Evolutionary conservation across 169 alveolate species (phyloP), one percentile per base, ranked within the genome.

Genomic region (Cryptosporidium baileyi): DNA sequence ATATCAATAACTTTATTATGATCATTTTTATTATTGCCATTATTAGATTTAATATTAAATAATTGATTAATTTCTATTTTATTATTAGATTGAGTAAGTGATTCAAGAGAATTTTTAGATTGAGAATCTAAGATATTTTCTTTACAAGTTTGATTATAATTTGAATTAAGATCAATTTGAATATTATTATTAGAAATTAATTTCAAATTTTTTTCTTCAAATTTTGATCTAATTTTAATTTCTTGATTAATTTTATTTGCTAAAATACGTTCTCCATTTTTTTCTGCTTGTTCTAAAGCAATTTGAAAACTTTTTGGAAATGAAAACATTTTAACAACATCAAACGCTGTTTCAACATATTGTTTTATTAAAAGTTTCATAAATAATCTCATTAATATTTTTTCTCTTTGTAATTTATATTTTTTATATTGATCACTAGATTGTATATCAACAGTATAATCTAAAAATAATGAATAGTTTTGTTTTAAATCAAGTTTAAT

Each of bases 271-370:
- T 74, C 85, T 0, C 54, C 54, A 41, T 32, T 40, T 36, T 74
- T 74, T 38, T 74, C 85, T 8, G 85, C 85, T 26, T 74, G 85
- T 54, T 74, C 85, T 40, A 74, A 15, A 22, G 85, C 85, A 7
- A 74, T 74, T n/a, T 74, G 65, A 19, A 74, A 74, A 15, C 85
- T 74, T 57, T 74, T 74, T 26, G 85, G 85, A 40, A 36, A 74
- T 26, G 24, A 26, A 5, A 74, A 74, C 85, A 74, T 74, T 57
- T 24, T 30, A 11, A 57, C 74, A 32, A 74, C 67, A 34, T 74
- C 85, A 74, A 74, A 74, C 1, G 85, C 85, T 19, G 85, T 54
- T 34, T 74, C 85, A 11, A 74, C 85, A 19, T 38, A 19, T 74
- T 74, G 85, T 57, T 57, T 74, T 17, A 74, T 40, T 15, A 74